phyloP scores from a whole-genome alignment of 2,329 filamentous ascomycete genomes.

The Didymella pinodella region DNA sequence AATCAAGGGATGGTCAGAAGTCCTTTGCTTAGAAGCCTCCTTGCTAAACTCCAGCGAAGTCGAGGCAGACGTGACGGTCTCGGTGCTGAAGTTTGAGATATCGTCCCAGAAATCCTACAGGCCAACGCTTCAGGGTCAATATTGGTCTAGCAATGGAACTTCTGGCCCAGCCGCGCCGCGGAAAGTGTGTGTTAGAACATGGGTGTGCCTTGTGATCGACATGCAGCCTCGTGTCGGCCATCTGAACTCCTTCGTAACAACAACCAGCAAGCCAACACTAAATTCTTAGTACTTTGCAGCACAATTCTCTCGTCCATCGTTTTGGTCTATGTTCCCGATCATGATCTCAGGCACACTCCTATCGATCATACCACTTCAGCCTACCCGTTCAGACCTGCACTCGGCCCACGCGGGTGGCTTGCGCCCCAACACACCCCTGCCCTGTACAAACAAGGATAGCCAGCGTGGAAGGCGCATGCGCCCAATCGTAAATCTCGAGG shows the following conservation, averaged over 20 bases:
- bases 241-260: background rate
- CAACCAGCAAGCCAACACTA: background rate
- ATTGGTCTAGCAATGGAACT: background rate
- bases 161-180: background rate
- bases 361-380: background rate
- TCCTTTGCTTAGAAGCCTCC: background rate
- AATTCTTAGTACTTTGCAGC: background rate
- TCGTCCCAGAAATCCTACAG: background rate
- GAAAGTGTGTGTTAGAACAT: slow-evolving; percentile 5
- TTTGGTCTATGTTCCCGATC: background rate
- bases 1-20: slow-evolving; percentile 2
- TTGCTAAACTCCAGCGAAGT: background rate
- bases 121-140: background rate
- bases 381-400: slow-evolving; percentile 6
- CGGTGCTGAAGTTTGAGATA: slow-evolving; percentile 3
- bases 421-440: slow-evolving; percentile 7
- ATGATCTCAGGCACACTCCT: slow-evolving; percentile 2
- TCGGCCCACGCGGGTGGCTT: slow-evolving; percentile 16
- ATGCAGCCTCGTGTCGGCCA: background rate
- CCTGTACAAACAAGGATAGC: background rate
- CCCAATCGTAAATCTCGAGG: slow-evolving; percentile 20
- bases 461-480: background rate
- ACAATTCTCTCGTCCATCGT: background rate
- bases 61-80: slow-evolving; percentile 3
- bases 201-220: slow-evolving; percentile 14